Conservation (phyloP, 2,329 filamentous ascomycete genomes). For the Exutisphaerella laricina region DNA sequence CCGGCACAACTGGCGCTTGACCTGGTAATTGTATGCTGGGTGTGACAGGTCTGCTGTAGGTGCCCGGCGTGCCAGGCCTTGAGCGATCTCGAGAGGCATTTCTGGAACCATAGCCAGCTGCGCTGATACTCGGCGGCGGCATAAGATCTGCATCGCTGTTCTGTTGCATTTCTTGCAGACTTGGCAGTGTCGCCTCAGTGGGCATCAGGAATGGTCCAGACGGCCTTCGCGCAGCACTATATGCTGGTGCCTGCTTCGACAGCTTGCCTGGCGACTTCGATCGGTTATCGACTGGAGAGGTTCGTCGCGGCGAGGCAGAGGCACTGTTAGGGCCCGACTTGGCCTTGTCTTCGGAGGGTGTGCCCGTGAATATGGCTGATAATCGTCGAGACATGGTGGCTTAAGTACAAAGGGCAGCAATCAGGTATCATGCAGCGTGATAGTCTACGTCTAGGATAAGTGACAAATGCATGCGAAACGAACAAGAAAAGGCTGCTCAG, state of each 20-base stretch:
- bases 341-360: conserved; percentile 19
- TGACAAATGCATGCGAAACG: background rate
- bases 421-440: conserved; percentile 1
- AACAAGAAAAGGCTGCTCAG: conserved; percentile 4
- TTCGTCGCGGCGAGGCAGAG: conserved; percentile 14
- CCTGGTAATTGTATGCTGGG: conserved; percentile 21
- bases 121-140: conserved; percentile 17
- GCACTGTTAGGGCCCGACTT: conserved; percentile 10
- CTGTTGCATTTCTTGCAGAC: conserved; percentile 22
- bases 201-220: conserved; percentile 17
- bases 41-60: conserved; percentile 21
- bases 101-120: conserved; percentile 16
- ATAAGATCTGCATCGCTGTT: conserved; percentile 14
- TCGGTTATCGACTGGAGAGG: conserved; percentile 15
- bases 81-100: conserved; percentile 19
- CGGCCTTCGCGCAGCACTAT: conserved; percentile 14
- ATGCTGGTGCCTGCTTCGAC: conserved; percentile 20
- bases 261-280: conserved; percentile 20
- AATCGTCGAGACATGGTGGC: conserved; percentile 20
- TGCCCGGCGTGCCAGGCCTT: conserved; percentile 19
- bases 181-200: conserved; percentile 17
- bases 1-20: conserved; percentile 11
- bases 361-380: conserved; percentile 20
- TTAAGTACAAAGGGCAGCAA: background rate
- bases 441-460: background rate